These are phyloP conservation scores for Blastobotrys robertii DNA, from an alignment of 805 yeast genomes.

Conservation along the genomic window DNA sequence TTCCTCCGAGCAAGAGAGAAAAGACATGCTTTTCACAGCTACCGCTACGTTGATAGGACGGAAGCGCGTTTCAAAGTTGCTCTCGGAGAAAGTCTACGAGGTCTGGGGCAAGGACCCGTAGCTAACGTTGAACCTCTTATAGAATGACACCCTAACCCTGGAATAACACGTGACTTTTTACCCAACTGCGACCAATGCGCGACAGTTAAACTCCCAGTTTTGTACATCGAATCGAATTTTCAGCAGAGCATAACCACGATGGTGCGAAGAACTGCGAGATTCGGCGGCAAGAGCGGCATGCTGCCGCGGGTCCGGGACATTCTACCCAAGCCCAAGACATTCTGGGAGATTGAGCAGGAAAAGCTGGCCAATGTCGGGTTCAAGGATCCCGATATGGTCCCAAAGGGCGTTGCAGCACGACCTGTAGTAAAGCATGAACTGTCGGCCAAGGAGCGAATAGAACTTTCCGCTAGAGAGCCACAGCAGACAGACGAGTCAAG, in stretches of 20 bases:
- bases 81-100: conserved; percentile 44
- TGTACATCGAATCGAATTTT: no score
- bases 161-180: neutral
- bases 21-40: conserved; percentile 24
- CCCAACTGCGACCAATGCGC: no score
- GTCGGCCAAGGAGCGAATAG: conserved; percentile 52
- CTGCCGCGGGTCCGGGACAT: conserved; percentile 71
- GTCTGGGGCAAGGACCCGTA: conserved; percentile 40
- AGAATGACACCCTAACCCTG: neutral
- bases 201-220: no score
- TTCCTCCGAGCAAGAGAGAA: conserved; percentile 26
- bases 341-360: conserved; percentile 28
- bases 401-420: conserved; percentile 50
- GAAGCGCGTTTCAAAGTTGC: conserved; percentile 41
- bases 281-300: conserved; percentile 58
- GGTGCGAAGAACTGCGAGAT: conserved; percentile 38
- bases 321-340: conserved; percentile 43
- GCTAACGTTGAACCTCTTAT: neutral
- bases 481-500: conserved; percentile 18
- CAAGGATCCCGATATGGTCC: conserved; percentile 46
- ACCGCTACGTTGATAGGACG: conserved; percentile 39
- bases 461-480: conserved; percentile 42
- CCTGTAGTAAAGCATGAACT: conserved; percentile 38
- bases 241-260: conserved; percentile 24
- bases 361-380: conserved; percentile 58